Conservation (phyloP, 1,284 basidiomycete species). For the Irpex sp. region DNA sequence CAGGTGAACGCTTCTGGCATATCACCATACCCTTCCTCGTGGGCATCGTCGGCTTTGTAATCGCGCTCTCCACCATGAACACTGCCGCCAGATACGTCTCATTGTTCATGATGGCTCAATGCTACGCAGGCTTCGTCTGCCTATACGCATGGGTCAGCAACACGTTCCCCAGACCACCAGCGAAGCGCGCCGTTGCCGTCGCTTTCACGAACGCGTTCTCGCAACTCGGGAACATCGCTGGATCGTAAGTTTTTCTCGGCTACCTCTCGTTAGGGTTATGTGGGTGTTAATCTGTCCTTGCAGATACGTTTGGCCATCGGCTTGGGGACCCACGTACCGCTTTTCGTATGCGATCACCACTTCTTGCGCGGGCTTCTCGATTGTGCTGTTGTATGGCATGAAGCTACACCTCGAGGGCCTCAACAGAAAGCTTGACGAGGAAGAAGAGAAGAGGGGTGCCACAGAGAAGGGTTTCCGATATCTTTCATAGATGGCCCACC, state of each 20-base stretch:
- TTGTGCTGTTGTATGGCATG: slow-evolving; percentile 46
- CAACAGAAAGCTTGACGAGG: slow-evolving; percentile 29
- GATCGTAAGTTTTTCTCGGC: slow-evolving; percentile 35
- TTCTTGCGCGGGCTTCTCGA: slow-evolving; percentile 32
- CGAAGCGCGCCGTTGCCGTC: slow-evolving; percentile 71
- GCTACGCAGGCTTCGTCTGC: slow-evolving; percentile 64
- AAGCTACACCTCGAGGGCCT: slow-evolving; percentile 32
- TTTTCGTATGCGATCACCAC: slow-evolving; percentile 47
- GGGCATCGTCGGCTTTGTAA: slow-evolving; percentile 71
- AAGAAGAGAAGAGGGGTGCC: slow-evolving; percentile 25
- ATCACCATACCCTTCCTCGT: slow-evolving; percentile 46
- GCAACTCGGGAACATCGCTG: slow-evolving; percentile 67
- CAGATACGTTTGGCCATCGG: slow-evolving; percentile 35
- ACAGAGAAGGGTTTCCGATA: slow-evolving; percentile 22
- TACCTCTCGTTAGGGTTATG: neutral
- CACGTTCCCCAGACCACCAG: slow-evolving; percentile 59
- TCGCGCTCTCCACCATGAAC: slow-evolving; percentile 70
- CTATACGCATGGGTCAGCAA: slow-evolving; percentile 72
- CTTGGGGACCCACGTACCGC: slow-evolving; percentile 38
- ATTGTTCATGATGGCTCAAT: slow-evolving; percentile 75
- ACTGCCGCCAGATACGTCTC: slow-evolving; percentile 63
- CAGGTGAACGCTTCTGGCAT: slow-evolving; percentile 62
- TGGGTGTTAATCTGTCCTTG: neutral
- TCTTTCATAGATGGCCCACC: slow-evolving; percentile 2
- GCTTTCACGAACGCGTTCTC: slow-evolving; percentile 70